These are phyloP conservation scores for Pholiota microspora DNA, from an alignment of 768 basidiomycete genomes.

Conservation along the genomic window DNA sequence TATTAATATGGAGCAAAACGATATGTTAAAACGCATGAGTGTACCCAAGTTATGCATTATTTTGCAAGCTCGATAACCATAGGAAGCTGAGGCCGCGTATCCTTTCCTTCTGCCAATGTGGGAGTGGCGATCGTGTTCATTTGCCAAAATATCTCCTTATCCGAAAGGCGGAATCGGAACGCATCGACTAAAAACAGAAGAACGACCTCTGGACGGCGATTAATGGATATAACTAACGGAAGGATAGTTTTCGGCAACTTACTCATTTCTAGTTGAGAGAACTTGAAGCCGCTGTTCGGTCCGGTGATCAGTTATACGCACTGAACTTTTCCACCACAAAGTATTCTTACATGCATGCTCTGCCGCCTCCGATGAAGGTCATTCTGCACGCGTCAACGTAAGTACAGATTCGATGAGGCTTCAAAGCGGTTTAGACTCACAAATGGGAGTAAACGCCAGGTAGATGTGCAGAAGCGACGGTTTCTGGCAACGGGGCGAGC, in stretches of 20 bases:
- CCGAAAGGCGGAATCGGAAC: conserved; percentile 8
- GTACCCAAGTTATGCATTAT: neutral
- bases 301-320: neutral
- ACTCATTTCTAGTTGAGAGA: conserved; percentile 8
- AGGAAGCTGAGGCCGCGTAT: conserved; percentile 13
- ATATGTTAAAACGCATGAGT: too few relatives aligned
- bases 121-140: conserved; percentile 25
- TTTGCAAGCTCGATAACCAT: conserved; percentile 9
- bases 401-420: neutral
- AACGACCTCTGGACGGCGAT: conserved; percentile 2
- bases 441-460: conserved; percentile 9
- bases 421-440: neutral
- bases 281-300: neutral
- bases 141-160: conserved; percentile 27
- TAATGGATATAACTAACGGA: neutral
- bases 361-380: conserved; percentile 9
- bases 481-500: conserved; percentile 34
- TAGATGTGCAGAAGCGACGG: conserved; percentile 1
- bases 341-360: conserved; percentile 7
- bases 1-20: too few relatives aligned
- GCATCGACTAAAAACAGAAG: conserved; percentile 7
- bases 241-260: neutral
- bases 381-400: neutral
- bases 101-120: conserved; percentile 9
- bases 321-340: neutral